These are phyloP conservation scores for Atkinsonella hypoxylon DNA, from an alignment of 2,329 filamentous ascomycete genomes.

Conservation along the genomic window DNA sequence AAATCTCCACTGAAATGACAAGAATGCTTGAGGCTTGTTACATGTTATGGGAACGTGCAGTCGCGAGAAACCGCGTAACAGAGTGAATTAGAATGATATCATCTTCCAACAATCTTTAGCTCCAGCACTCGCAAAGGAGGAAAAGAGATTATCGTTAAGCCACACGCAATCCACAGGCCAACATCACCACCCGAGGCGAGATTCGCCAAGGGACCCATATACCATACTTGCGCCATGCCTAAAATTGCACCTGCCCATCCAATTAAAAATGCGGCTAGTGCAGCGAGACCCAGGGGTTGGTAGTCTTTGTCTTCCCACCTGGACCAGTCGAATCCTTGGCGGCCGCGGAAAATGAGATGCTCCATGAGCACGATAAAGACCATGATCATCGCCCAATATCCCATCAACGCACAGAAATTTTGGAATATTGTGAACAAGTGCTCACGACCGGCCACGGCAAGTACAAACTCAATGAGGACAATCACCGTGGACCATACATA, in stretches of 20 bases:
- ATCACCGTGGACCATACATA: conserved; percentile 41
- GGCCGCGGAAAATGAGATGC: conserved; percentile 29
- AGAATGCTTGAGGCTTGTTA: not conserved
- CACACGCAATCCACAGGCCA: conserved; percentile 49
- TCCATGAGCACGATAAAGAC: conserved; percentile 35
- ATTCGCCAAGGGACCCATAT: conserved; percentile 42
- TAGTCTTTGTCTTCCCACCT: conserved; percentile 34
- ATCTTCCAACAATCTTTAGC: conserved; percentile 16
- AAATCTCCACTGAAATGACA: not conserved
- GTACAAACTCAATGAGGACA: conserved; percentile 41
- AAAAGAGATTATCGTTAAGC: conserved; percentile 41
- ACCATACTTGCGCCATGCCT: conserved; percentile 48
- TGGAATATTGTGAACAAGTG: conserved; percentile 41
- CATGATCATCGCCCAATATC: conserved; percentile 43
- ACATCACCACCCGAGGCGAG: conserved; percentile 37
- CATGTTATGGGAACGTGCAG: no score
- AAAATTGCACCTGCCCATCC: conserved; percentile 41
- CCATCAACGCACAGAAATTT: conserved; percentile 42
- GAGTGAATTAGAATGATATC: not conserved
- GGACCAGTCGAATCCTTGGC: conserved; percentile 28
- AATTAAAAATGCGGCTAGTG: conserved; percentile 30
- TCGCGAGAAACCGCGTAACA: not conserved
- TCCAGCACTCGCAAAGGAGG: conserved; percentile 17
- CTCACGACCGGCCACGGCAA: conserved; percentile 40
- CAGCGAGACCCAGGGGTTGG: conserved; percentile 32